Evolutionary conservation across 805 yeast species (phyloP).

Genomic region (Pichia ethanolica): DNA sequence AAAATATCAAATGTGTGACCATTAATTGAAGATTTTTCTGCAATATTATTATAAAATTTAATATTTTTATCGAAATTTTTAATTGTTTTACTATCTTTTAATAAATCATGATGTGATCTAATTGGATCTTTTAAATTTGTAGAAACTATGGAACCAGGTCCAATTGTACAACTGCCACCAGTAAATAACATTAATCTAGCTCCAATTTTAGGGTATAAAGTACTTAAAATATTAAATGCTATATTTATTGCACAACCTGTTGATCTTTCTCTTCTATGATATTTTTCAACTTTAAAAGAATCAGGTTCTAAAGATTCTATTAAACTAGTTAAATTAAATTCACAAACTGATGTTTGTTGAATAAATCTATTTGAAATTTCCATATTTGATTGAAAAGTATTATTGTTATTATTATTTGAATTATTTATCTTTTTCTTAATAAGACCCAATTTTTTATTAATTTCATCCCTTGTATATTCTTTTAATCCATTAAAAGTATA

Average conservation of each 20-base stretch:
- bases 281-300: constrained; percentile 38
- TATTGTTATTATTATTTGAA: background rate
- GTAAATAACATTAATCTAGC: constrained; percentile 47
- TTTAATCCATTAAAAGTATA: constrained; percentile 52
- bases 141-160: constrained; percentile 57
- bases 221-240: constrained; percentile 32
- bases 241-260: constrained; percentile 56
- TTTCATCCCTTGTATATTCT: constrained; percentile 39
- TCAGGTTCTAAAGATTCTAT: constrained; percentile 44
- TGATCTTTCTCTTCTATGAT: constrained; percentile 43
- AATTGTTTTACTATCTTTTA: constrained; percentile 33
- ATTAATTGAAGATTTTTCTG: constrained; percentile 37
- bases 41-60: constrained; percentile 42
- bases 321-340: constrained; percentile 41
- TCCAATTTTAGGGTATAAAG: constrained; percentile 40
- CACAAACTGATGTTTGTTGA: constrained; percentile 41
- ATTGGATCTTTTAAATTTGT: constrained; percentile 52
- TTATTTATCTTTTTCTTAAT: constrained; percentile 26
- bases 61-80: constrained; percentile 38
- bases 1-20: constrained; percentile 53
- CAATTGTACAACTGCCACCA: constrained; percentile 61
- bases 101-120: constrained; percentile 59
- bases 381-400: no score
- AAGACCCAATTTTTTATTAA: constrained; percentile 41
- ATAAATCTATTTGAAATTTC: constrained; percentile 32